Evolutionary conservation across 192 early-diverging fungal genomes (phyloP).

Genomic region (Geranomyces variabilis): DNA sequence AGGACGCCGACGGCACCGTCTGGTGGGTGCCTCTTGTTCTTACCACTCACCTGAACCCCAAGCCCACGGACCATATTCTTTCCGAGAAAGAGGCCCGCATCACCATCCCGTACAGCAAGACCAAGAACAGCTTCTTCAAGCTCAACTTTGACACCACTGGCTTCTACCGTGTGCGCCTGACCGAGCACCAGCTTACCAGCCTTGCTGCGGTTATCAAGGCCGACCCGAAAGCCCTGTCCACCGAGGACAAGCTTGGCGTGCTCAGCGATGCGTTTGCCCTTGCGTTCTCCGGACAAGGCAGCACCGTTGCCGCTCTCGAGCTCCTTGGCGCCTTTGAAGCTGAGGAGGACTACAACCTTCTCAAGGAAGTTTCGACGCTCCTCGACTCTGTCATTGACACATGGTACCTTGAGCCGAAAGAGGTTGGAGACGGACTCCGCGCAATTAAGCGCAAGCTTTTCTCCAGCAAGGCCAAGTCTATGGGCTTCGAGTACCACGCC

Average conservation of each 20-base stretch:
- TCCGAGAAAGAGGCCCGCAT: conserved; percentile 46
- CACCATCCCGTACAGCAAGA: conserved; percentile 53
- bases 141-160: conserved; percentile 81
- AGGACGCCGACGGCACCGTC: conserved; percentile 63
- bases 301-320: conserved; percentile 75
- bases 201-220: conserved; percentile 53
- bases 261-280: conserved; percentile 82
- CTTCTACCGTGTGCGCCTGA: conserved; percentile 80
- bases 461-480: conserved; percentile 66
- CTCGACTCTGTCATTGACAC: conserved; percentile 65
- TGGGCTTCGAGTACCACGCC: conserved; percentile 78
- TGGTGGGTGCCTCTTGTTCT: conserved; percentile 85
- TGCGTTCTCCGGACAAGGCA: conserved; percentile 74
- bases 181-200: conserved; percentile 33
- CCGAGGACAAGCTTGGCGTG: conserved; percentile 80
- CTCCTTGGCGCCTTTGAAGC: conserved; percentile 71
- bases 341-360: conserved; percentile 79
- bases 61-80: conserved; percentile 58
- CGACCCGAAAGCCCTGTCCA: conserved; percentile 42
- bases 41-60: conserved; percentile 44
- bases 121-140: conserved; percentile 68
- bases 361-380: conserved; percentile 61
- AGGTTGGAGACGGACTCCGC: conserved; percentile 64
- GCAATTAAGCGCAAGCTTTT: conserved; percentile 73
- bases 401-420: conserved; percentile 67